phyloP scores from a whole-genome alignment of 163 green algal species.

The Coccomyxa subellipsoidea region DNA sequence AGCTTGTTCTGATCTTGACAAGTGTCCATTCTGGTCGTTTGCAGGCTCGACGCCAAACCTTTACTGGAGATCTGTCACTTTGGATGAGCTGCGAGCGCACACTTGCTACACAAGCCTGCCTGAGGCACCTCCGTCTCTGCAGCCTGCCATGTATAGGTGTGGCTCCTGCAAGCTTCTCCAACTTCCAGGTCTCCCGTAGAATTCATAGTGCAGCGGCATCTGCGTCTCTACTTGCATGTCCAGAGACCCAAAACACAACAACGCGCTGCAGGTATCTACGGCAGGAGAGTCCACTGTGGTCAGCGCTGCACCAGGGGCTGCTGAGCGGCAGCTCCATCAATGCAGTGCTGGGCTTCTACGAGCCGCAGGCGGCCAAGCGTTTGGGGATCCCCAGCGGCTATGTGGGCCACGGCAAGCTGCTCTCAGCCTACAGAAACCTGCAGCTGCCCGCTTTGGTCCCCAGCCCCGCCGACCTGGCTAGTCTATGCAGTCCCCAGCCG shows the following conservation, averaged over 20 bases:
- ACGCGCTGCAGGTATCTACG: constrained; percentile 37
- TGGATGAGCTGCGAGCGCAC: constrained; percentile 25
- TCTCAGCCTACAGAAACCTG: background rate
- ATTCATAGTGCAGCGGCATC: too few relatives aligned
- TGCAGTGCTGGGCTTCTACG: constrained; percentile 52
- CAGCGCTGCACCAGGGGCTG: constrained; percentile 45
- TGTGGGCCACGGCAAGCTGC: background rate
- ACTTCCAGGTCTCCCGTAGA: too few relatives aligned
- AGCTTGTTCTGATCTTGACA: too few relatives aligned
- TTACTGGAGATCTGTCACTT: constrained; percentile 21
- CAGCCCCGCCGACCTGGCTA: background rate
- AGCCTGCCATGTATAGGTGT: background rate
- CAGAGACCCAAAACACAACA: background rate
- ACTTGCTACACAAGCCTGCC: constrained; percentile 32
- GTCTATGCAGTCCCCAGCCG: background rate
- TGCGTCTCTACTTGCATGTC: too few relatives aligned
- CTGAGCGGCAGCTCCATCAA: constrained; percentile 49
- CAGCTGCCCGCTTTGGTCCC: background rate
- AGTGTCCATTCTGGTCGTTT: background rate
- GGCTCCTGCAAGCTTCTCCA: background rate
- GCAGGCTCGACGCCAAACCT: constrained; percentile 38
- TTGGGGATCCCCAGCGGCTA: constrained; percentile 8
- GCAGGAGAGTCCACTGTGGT: constrained; percentile 52
- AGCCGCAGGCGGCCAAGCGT: constrained; percentile 21
- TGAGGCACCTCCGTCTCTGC: constrained; percentile 4